A percentile compares a stretch with the other conserved stretches of the same genome.
phyloP scores from a whole-genome alignment of 768 basidiomycete species.

The Termitomyces titanicus region DNA sequence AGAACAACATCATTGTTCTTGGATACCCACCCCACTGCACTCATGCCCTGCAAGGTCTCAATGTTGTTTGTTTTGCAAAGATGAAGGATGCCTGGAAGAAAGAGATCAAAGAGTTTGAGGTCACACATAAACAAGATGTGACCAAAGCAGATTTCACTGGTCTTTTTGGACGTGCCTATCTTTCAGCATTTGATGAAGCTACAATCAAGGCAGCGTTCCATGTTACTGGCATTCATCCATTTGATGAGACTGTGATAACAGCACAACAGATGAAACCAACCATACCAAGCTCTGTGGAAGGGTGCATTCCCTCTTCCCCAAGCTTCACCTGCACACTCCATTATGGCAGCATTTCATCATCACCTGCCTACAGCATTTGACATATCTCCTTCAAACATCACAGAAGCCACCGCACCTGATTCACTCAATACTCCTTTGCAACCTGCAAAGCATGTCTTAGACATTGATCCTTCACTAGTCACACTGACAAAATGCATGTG shows the following conservation, averaged over 20 bases:
- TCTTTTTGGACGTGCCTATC: slow-evolving; percentile 17
- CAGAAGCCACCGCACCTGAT: no score
- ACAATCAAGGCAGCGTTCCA: slow-evolving; percentile 22
- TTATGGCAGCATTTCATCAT: slow-evolving; percentile 13
- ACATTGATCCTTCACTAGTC: no score
- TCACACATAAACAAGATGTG: slow-evolving; percentile 14
- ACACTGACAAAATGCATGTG: no score
- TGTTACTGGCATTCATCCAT: slow-evolving; percentile 21
- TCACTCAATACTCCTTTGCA: no score
- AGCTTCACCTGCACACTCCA: slow-evolving; percentile 13
- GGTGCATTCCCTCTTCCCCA: slow-evolving; percentile 17
- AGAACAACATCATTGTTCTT: slow-evolving; percentile 34
- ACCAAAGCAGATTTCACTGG: slow-evolving; percentile 16
- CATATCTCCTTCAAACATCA: neutral
- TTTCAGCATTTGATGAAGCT: slow-evolving; percentile 10
- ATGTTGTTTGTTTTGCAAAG: slow-evolving; percentile 38
- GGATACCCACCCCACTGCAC: slow-evolving; percentile 39
- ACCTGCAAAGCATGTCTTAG: no score
- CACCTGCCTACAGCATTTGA: slow-evolving; percentile 10
- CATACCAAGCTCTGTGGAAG: no score
- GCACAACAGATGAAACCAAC: slow-evolving; percentile 24
- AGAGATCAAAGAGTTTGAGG: slow-evolving; percentile 21
- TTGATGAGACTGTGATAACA: slow-evolving; percentile 19
- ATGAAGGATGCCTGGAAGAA: slow-evolving; percentile 29
- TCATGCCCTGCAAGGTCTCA: slow-evolving; percentile 38